phyloP scores from a whole-genome alignment of 2,329 filamentous ascomycete species.

The Escovopsis sp. region DNA sequence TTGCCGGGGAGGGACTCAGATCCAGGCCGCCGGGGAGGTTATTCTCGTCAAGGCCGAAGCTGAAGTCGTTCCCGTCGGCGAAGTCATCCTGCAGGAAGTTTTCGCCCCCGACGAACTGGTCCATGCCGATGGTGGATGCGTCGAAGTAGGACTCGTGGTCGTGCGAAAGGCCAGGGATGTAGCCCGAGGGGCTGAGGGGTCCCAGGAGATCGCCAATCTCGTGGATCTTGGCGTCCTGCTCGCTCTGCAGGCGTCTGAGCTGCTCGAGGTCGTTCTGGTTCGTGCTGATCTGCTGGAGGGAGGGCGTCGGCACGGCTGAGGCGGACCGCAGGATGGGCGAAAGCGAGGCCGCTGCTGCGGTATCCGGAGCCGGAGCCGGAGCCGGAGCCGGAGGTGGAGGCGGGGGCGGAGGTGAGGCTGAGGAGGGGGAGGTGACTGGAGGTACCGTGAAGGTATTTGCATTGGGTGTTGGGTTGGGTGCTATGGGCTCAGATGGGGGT shows the following conservation, averaged over 20 bases:
- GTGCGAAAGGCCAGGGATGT: slow-evolving; percentile 55
- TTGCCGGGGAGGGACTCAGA: not conserved
- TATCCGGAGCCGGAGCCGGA: slow-evolving; percentile 23
- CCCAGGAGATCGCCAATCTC: slow-evolving; percentile 60
- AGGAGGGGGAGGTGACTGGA: slow-evolving; percentile 8
- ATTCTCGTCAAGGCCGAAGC: slow-evolving; percentile 31
- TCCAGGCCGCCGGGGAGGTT: not conserved
- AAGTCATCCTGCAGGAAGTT: slow-evolving; percentile 26
- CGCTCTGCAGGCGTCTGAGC: slow-evolving; percentile 61
- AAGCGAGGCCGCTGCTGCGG: slow-evolving; percentile 22
- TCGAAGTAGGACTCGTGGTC: slow-evolving; percentile 21
- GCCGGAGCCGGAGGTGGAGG: slow-evolving; percentile 24
- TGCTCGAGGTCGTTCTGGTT: slow-evolving; percentile 66
- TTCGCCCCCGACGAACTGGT: slow-evolving; percentile 35
- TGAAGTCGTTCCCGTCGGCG: slow-evolving; percentile 33
- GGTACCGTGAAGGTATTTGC: slow-evolving; percentile 8
- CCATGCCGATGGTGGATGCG: slow-evolving; percentile 29
- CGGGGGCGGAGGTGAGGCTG: slow-evolving; percentile 24
- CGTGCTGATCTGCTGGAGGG: slow-evolving; percentile 48
- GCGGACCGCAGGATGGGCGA: slow-evolving; percentile 35
- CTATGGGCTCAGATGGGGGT: slow-evolving; percentile 7
- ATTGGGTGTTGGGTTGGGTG: slow-evolving; percentile 10
- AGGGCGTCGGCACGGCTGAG: slow-evolving; percentile 26
- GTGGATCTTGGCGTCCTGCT: slow-evolving; percentile 65
- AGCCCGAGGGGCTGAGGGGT: slow-evolving; percentile 66